Evolutionary conservation across 495 filamentous ascomycete species (phyloP), one percentile per base, ranked within the genome.

Genomic region (Usnea hakonensis): DNA sequence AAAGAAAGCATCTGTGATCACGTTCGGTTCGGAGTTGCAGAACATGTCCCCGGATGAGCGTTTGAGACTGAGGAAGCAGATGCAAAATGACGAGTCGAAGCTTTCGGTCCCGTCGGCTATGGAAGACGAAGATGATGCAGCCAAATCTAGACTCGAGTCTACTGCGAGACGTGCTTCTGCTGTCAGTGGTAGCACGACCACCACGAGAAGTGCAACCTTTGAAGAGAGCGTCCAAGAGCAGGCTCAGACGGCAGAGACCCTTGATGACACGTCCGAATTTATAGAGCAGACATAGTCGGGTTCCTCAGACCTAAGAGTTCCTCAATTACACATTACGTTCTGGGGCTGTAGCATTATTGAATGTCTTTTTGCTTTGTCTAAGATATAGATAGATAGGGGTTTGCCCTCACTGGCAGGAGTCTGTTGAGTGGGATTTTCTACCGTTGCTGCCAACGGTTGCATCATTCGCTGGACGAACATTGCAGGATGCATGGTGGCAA

Each of bases 1-100:
- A 59, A 98, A 98, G 77, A 97, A 98, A 73, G 94, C 94, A 3
- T 96, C 90, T 0, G 88, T 98, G 55, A 87, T 98, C 63, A 95
- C 90, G 33, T 96, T 98, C 72, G 92, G 92, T 10, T 87, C 85
- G 41, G 95, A 97, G 66, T 88, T 95, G 80, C 86, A 94, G 68
- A 86, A 81, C 67, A 87, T 94, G 74, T 82, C 87, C 4, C 79
- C 86, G 1, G 91, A 95, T 64, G 90, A 95, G 66, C 85, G 87
- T 21, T 75, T 91, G 57, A 79, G 81, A 50, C 71, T 80, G 10
- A 78, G 80, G 16, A 85, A 83, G 60, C 78, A 79, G 32, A 77
- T 78, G 32, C 76, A 74, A 36, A 72, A 73, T 17, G 79, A 81
- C 17, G 79, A 81, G 43, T 71, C 75, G 0, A 72, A 73, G 37